Evolutionary conservation across 306 rosid genomes (phyloP), one percentile per base, ranked within the genome.

Genomic region (Geum urbanum): DNA sequence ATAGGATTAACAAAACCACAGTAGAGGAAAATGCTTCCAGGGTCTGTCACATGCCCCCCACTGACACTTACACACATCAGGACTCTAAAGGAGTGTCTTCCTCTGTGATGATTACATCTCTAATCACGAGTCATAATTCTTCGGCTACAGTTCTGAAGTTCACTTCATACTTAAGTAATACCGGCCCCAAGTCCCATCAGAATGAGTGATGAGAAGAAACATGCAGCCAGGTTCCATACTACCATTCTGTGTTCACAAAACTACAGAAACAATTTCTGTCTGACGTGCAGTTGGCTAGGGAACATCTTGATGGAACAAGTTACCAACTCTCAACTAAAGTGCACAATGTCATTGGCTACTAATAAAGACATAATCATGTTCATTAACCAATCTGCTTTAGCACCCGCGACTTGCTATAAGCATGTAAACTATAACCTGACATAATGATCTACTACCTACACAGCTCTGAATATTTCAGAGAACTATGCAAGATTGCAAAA

Each of bases 391-490:
- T 58, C 41, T 55, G 24, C 46, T 22, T 60, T 20, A 35, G 65
- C 46, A 60, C 46, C 22, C 13, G 7, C 6, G 14, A 9, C 15
- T 14, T 14, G 9, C 45, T 59, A 59, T 60, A 45, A 32, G 37
- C 37, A 32, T 32, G 37, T 32, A 54, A 3, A 14, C 62, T 53
- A 19, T 50, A 70, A 76, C 39, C 50, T 55, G 51, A 76, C 12
- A 27, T 54, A 55, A 40, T 71, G 60, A 66, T 40, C 24, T 59
- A 22, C 47, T 60, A 59, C 39, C 56, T 35, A 53, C 47, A 48
- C 37, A 40, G 59, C 47, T 50, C 47, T 58, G 43, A 15, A 49
- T 20, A 43, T 63, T 52, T 44, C 53, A 22, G 58, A 46, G 62
- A 58, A 67, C 45, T 22, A 48, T 22, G 35, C 44, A 37, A 69